Evolutionary conservation across 2,329 filamentous ascomycete species (phyloP).

Genomic region (Pseudogymnoascus destructans): DNA sequence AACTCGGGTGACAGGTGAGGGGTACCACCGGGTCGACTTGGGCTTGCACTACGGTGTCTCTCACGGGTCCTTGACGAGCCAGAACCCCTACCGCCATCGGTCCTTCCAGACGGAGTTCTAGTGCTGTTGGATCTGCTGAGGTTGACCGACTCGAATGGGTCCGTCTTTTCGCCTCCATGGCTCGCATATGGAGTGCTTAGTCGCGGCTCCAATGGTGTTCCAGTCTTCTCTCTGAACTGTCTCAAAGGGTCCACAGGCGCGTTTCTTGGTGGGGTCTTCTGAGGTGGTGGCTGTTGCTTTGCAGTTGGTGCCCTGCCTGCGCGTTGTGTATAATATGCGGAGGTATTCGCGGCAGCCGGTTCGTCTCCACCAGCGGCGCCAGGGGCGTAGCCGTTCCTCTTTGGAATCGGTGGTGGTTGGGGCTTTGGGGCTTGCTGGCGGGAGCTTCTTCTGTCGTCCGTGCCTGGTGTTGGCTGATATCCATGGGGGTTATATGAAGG

Average conservation of each 20-base stretch:
- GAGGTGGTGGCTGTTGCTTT: conserved; percentile 20
- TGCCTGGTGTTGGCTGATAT: conserved; percentile 15
- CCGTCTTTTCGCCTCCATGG: conserved; percentile 44
- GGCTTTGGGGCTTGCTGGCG: conserved; percentile 14
- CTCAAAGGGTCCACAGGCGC: conserved; percentile 32
- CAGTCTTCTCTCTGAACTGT: conserved; percentile 31
- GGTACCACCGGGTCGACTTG: conserved; percentile 10
- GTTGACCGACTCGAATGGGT: conserved; percentile 37
- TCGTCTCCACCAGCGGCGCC: conserved; percentile 24
- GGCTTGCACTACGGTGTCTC: conserved; percentile 12
- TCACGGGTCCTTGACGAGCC: neutral
- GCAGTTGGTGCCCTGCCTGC: conserved; percentile 15
- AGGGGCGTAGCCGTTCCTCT: conserved; percentile 24
- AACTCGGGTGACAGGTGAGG: neutral
- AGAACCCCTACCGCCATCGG: neutral
- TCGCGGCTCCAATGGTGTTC: conserved; percentile 32
- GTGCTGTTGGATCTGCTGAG: conserved; percentile 25
- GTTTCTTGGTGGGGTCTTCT: conserved; percentile 10
- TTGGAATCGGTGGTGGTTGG: conserved; percentile 13
- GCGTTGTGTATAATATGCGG: conserved; percentile 23
- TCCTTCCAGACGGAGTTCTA: conserved; percentile 12
- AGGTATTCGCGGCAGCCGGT: conserved; percentile 21
- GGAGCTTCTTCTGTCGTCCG: conserved; percentile 18
- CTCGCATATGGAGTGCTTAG: conserved; percentile 44
- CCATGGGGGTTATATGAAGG: conserved; percentile 17